Conservation (phyloP, 2,329 filamentous ascomycete genomes). For the Apiospora pterosperma region DNA sequence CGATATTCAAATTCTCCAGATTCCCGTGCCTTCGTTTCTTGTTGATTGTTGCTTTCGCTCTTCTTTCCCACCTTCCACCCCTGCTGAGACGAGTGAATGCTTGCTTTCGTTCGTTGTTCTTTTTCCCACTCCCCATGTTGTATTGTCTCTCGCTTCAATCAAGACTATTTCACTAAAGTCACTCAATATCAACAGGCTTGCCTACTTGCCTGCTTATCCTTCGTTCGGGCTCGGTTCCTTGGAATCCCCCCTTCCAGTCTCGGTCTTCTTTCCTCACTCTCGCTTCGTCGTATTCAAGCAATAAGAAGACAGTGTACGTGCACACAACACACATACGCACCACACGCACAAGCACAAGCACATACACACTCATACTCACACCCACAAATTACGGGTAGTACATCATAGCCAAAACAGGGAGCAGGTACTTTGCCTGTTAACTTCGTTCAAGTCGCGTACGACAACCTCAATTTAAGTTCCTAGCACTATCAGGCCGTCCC, state of each 20-base stretch:
- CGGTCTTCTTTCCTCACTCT: neutral
- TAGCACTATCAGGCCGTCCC: neutral
- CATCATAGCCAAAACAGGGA: neutral
- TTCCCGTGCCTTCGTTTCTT: neutral
- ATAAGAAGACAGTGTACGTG: neutral
- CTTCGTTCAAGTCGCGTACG: too few species aligned
- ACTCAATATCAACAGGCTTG: neutral
- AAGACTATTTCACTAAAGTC: neutral
- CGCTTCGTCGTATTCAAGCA: neutral
- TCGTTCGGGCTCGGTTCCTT: neutral
- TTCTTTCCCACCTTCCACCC: neutral
- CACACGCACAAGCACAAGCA: constrained; percentile 2
- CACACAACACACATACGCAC: constrained; percentile 5
- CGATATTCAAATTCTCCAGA: neutral
- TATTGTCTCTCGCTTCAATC: constrained; percentile 5
- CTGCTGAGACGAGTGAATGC: neutral
- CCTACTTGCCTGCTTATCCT: neutral
- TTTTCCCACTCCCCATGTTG: constrained; percentile 2
- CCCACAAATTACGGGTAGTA: neutral
- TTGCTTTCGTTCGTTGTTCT: constrained; percentile 2
- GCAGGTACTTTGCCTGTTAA: neutral
- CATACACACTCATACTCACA: neutral
- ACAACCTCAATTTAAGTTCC: neutral
- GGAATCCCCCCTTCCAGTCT: neutral
- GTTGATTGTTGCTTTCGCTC: neutral